Evolutionary conservation across 75 land plant genomes (phyloP).

Genomic region (Selaginella moellendorffii): DNA sequence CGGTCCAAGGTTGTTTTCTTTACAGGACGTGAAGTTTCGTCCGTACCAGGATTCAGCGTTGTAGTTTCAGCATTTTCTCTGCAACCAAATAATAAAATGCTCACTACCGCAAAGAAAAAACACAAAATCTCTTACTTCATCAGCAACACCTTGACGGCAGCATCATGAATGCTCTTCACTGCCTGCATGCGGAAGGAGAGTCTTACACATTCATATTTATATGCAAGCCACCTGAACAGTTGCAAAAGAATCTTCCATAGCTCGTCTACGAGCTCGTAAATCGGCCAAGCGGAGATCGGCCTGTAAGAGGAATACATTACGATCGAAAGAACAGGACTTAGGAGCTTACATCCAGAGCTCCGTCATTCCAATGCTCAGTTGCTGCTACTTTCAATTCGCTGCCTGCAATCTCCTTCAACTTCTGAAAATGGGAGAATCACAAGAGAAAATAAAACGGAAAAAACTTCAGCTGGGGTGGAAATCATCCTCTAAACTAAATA

Average conservation of each 20-base stretch:
- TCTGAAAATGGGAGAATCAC: slow-evolving; percentile 22
- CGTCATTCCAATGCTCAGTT: slow-evolving; percentile 97
- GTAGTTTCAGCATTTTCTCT: no score
- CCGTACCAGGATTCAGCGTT: no score
- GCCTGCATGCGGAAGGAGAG: no score
- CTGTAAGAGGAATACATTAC: no score
- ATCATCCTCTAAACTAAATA: slow-evolving; percentile 22
- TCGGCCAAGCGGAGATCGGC: slow-evolving; percentile 90
- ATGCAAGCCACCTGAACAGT: slow-evolving; percentile 56
- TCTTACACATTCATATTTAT: no score
- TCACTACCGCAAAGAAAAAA: no score
- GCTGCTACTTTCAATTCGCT: slow-evolving; percentile 65
- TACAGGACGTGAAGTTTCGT: no score
- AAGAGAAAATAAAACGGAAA: neutral
- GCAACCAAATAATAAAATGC: no score
- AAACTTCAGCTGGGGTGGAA: neutral
- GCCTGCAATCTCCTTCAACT: slow-evolving; percentile 52
- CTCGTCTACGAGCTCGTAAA: slow-evolving; percentile 63
- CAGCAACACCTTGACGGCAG: neutral
- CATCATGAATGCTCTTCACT: neutral
- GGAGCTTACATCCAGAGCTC: slow-evolving; percentile 73
- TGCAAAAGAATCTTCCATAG: slow-evolving; percentile 87
- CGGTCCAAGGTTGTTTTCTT: no score
- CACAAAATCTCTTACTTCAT: neutral
- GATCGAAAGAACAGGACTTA: no score